Conservation (phyloP, 352 stramenopile species). For the Phytophthora crassamura region DNA sequence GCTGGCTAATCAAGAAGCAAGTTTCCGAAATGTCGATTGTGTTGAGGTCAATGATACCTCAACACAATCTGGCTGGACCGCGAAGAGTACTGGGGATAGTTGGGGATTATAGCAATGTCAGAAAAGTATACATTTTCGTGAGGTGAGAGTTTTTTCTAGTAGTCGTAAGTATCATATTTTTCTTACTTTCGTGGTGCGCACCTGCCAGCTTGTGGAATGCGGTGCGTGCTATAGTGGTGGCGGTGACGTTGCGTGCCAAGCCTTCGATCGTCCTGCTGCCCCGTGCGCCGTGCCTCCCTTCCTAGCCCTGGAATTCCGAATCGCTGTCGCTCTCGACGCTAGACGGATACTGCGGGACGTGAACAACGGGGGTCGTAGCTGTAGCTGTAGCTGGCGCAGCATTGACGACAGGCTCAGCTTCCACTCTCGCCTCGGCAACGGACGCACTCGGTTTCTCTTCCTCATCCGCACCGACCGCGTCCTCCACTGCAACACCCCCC, state of each 20-base stretch:
- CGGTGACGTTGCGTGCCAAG: slow-evolving; percentile 20
- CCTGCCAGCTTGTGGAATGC: no score
- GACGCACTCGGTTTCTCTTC: slow-evolving; percentile 11
- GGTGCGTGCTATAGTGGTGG: no score
- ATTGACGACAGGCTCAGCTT: slow-evolving; percentile 3
- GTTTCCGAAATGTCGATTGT: no score
- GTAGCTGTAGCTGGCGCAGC: slow-evolving; percentile 8
- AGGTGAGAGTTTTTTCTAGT: no score
- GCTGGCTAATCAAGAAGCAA: no score
- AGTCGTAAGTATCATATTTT: no score
- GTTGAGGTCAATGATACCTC: no score
- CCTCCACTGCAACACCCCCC: background rate
- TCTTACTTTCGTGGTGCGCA: no score
- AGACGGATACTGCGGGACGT: slow-evolving; percentile 32
- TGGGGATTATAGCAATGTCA: no score
- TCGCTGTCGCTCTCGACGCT: slow-evolving; percentile 43
- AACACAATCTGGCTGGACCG: no score
- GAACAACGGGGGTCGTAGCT: slow-evolving; percentile 4
- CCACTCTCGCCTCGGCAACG: slow-evolving; percentile 6
- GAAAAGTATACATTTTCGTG: no score
- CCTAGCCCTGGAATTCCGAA: slow-evolving; percentile 38
- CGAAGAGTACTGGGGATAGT: no score
- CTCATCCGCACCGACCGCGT: background rate
- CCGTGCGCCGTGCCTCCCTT: slow-evolving; percentile 4
- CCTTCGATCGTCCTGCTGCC: slow-evolving; percentile 33